Percentiles rank a stretch among this genome's conserved stretches.
Evolutionary conservation across 805 yeast species (phyloP).

Genomic region (Pichia cephalocereana): DNA sequence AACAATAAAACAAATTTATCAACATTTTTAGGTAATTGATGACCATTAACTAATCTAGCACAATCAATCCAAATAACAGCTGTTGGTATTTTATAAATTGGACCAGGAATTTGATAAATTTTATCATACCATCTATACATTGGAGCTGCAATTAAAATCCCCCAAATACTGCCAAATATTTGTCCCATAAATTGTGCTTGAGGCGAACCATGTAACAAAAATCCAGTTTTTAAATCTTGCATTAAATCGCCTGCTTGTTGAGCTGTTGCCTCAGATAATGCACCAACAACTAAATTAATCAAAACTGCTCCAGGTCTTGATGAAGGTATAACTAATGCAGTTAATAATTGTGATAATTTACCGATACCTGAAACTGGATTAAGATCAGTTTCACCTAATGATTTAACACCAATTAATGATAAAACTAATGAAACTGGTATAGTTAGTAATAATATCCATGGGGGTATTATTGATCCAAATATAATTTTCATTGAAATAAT

Average conservation of each 20-base stretch:
- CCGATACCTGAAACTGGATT: conserved; percentile 98
- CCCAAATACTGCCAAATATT: conserved; percentile 77
- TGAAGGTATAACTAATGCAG: conserved; percentile 72
- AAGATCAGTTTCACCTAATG: conserved; percentile 92
- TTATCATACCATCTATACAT: conserved; percentile 77
- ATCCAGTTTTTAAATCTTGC: conserved; percentile 96
- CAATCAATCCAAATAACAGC: conserved; percentile 97
- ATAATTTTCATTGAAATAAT: conserved; percentile 52
- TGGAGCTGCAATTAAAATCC: conserved; percentile 66
- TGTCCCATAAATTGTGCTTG: conserved; percentile 88
- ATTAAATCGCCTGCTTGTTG: conserved; percentile 97
- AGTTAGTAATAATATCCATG: conserved; percentile 60
- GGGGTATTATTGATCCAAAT: conserved; percentile 65
- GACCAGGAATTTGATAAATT: conserved; percentile 80
- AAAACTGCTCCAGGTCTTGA: conserved; percentile 73
- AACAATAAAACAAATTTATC: conserved; percentile 48
- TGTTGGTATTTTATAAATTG: conserved; percentile 80
- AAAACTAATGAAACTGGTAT: conserved; percentile 67
- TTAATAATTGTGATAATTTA: conserved; percentile 79
- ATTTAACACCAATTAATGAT: conserved; percentile 83
- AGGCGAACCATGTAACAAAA: conserved; percentile 84
- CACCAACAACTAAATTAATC: conserved; percentile 88
- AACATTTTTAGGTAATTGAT: conserved; percentile 80
- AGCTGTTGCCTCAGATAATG: conserved; percentile 97
- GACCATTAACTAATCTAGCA: conserved; percentile 84